Evolutionary conservation across 306 rosid species (phyloP), one percentile per base, ranked within the genome.

Genomic region (Malus orientalis): DNA sequence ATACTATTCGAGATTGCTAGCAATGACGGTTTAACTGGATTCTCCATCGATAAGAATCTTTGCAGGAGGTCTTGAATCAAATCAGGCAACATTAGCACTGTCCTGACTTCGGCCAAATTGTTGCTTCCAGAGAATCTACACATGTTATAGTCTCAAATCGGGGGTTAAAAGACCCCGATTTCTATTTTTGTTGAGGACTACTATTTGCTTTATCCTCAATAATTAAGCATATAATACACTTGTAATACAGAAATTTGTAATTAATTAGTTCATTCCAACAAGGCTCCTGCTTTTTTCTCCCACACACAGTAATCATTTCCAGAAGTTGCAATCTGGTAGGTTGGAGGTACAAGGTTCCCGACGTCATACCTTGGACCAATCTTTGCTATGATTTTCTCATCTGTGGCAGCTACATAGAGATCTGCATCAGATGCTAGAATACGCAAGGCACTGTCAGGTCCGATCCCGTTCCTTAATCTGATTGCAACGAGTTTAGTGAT

Each of bases 271-370:
- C 11, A 57, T 33, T n/a, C 22, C 33, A 72, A 18, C 16, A 69
- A 51, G 29, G 23, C 20, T 5, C 51, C 33, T 71, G n/a, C 47
- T 49, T 32, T 22, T 72, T 60, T 81, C 80, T 86, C 90, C 94
- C 93, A 92, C 49, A 89, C 90, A 4, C 83, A 77, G 40, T 86
- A 92, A 40, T 86, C 82, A 59, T 84, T 70, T 51, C 97, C 97
- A 53, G 91, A 89, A 11, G 90, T 30, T 18, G 85, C 87, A 36
- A 88, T 71, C 3, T 12, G 67, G 76, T 67, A 84, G 69, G 80
- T 79, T 11, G 87, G 36, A 45, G 97, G 97, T 78, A 90, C 63
- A 59, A 84, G 87, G 22, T 85, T 85, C 86, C 55, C 22, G 0
- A 36, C 40, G 2, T 36, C 40, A 36, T 36, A 30, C 27, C 69